Evolutionary conservation across 2,329 filamentous ascomycete species (phyloP), one percentile per base, ranked within the genome.

Genomic region (Aspergillus flavus): DNA sequence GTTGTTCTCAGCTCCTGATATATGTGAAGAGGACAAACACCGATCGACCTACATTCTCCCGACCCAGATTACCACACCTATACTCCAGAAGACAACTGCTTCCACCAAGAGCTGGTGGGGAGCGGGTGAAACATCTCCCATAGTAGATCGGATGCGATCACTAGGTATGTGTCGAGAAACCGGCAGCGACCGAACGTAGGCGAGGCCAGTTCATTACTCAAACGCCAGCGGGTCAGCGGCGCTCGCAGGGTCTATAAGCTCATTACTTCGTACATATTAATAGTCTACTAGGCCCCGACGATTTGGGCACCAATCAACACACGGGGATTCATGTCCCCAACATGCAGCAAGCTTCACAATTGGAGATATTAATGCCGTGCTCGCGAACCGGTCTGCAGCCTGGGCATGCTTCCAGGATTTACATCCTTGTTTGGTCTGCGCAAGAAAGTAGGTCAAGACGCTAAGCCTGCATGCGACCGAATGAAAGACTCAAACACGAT

Each of bases 81-180:
- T 68, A 3, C 70, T 69, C 52, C 71, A 73, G 71, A 73, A 73
- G 19, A 74, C 69, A 14, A 71, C 61, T 23, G 66, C 69, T 28
- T 73, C 72, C 6, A 70, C 55, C 65, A 74, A 53, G 23, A 64
- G 62, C 50, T 59, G 56, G 19, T 36, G 57, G 1, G 62, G 59
- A 26, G 59, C 57, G 14, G 57, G 62, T n/a, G 62, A 64, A 32
- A 59, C 59, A 54, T 61, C 60, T 21, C 62, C 71, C 72, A 74
- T 74, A 14, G 45, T 26, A 48, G 45, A 48, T 48, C 45, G 21
- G 23, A 48, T 48, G 21, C 21, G 45, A 48, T 26, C 45, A 4
- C 23, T 26, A 26, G 6, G 45, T 26, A 2, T 26, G 10, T 23
- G 21, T 48, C 12, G 21, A 23, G 12, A 5, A 3, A 3, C 5